These are phyloP conservation scores for Lichtheimia ramosa DNA, from an alignment of 371 early-diverging fungal genomes.

Conservation along the genomic window DNA sequence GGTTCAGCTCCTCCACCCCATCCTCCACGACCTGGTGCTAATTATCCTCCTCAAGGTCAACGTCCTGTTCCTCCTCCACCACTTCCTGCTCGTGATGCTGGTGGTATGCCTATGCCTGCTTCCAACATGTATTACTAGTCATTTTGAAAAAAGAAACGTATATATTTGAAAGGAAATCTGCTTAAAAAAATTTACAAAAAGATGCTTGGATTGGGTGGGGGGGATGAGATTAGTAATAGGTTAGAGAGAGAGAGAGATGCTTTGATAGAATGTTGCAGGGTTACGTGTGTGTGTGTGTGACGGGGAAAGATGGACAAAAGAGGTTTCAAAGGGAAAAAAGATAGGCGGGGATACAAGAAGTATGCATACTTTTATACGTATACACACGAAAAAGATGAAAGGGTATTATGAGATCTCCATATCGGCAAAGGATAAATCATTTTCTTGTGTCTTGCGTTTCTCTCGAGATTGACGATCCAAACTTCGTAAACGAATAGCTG, in stretches of 20 bases:
- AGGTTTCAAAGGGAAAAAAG: not conserved
- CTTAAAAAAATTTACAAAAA: too few relatives aligned
- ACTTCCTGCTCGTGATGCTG: constrained; percentile 4
- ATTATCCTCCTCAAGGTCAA: not conserved
- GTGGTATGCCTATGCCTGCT: not conserved
- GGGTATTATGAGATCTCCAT: constrained; percentile 12
- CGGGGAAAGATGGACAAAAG: not conserved
- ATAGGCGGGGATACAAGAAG: not conserved
- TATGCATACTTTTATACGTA: not conserved
- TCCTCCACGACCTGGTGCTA: constrained; percentile 1
- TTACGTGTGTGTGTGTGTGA: too few relatives aligned
- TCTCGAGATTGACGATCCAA: not conserved
- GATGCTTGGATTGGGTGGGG: too few relatives aligned
- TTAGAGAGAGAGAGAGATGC: too few relatives aligned
- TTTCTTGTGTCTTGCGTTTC: not conserved
- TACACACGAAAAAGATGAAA: constrained; percentile 4
- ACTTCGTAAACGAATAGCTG: constrained; percentile 5
- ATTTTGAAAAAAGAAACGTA: too few relatives aligned
- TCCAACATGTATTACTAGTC: not conserved
- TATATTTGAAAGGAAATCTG: too few relatives aligned
- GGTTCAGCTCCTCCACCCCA: not conserved
- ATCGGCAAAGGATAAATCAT: constrained; percentile 13
- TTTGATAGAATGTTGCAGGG: too few relatives aligned
- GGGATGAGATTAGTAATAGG: too few relatives aligned
- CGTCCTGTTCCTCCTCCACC: constrained; percentile 19